Base-by-base conservation (phyloP, 495 filamentous ascomycete species). In the Physcia stellaris region DNA sequence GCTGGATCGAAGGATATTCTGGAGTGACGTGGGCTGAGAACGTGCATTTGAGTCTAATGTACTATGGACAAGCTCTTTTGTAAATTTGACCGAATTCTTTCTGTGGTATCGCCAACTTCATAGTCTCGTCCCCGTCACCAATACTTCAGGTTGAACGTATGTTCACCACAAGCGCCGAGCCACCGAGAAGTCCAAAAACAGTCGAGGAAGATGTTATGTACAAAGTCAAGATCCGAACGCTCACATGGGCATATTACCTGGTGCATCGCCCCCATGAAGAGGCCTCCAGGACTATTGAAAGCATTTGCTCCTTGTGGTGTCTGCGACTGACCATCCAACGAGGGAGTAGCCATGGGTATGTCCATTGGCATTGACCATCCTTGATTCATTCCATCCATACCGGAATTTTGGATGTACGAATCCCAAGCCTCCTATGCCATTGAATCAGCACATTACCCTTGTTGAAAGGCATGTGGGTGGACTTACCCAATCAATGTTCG, bases 401-500 rank as follows among this genome's bases (percentile, higher is more conserved):
- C 60, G 16, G 63, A 57, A 41, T 63, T 67, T 47, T 72, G 68
- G 22, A 73, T 59, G 33, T 71, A 74, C 18, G 54, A 66, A 44
- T 74, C 70, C 66, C 67, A 74, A 1, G 68, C 67, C 45, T 74
- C 67, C 70, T 73, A 39, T 16, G 7, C 7, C 13, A 4, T 10
- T 7, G 32, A 7, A 30, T 56, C 43, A 57, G 55, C 38, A 40
- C 36, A 30, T 24, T 21, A 9, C 6, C 22, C n/a, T 6, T 12
- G 9, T 11, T 11, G 27, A 17, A 16, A 6, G 37, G 24, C 40
- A 24, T 26, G 18, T 5, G 21, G n/a, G 12, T 11, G 24, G 15
- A 54, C 76, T 59, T 63, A 87, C 83, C 83, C 83, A 90, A 51
- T 87, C 83, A 49, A 87, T 69, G 45, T 79, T 83, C 19, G 54